Percentiles rank a stretch among this genome's conserved stretches.
Evolutionary conservation across 345 rosid species (phyloP).

Genomic region (Lepidium africanum): DNA sequence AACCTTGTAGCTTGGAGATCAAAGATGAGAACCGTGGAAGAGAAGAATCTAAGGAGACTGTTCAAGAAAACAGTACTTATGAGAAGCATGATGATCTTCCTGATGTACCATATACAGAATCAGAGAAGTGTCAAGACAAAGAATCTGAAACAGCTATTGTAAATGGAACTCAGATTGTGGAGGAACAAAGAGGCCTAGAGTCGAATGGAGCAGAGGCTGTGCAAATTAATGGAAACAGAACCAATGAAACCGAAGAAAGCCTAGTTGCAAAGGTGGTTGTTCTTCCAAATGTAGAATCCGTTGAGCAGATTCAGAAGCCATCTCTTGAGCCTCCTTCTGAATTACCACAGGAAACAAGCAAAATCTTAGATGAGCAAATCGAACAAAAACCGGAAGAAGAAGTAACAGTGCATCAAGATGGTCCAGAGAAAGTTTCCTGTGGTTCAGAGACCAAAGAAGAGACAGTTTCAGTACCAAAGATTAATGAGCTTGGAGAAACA

Average conservation of each 20-base stretch:
- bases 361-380: not conserved
- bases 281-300: not conserved
- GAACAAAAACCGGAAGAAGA: constrained; percentile 5
- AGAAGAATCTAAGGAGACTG: constrained; percentile 1
- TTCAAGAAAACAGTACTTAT: not conserved
- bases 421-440: not conserved
- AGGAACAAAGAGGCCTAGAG: constrained; percentile 6
- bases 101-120: not conserved
- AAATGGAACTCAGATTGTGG: not conserved
- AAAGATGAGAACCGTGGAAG: constrained; percentile 15
- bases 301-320: constrained; percentile 4
- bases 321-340: constrained; percentile 6
- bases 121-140: not conserved
- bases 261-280: not conserved
- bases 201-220: not conserved
- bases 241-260: not conserved
- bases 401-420: not conserved
- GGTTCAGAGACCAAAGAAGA: constrained; percentile 6
- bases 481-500: not conserved
- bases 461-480: not conserved
- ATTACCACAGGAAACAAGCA: constrained; percentile 23
- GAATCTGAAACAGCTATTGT: not conserved
- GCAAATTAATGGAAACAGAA: constrained; percentile 2
- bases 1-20: not conserved
- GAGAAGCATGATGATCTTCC: not conserved